Evolutionary conservation across 208 protist genomes (phyloP), one percentile per base, ranked within the genome.

Genomic region (Trypanosoma scelopori): DNA sequence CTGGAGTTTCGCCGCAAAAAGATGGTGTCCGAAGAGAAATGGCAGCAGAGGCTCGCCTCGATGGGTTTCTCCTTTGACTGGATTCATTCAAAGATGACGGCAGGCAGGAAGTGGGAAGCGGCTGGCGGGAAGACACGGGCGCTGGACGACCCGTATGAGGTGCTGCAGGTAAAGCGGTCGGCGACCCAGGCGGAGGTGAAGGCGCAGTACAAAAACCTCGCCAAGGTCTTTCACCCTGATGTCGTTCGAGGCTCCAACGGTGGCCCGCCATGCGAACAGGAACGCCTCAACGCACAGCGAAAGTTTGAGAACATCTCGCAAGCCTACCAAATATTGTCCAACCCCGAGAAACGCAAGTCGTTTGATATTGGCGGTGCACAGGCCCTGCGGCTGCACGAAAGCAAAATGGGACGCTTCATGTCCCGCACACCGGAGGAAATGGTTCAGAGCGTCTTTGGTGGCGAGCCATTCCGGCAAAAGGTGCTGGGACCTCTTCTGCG

Each of bases 261-360:
- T 25, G 64, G 64, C 1, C 47, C 61, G 13, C 62, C 72, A 27
- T 74, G 55, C 25, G 79, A 71, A 0, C 57, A 79, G 55, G 81
- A 95, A 71, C 66, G 78, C 32, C 53, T 35, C 0, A 58, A 74
- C 20, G 72, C 81, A 27, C 79, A 91, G 64, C 48, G 35, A 53
- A 89, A 82, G 71, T 95, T 95, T 71, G 83, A 84, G 27, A 68
- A 66, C 22, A 89, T 95, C 48, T 78, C 82, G 20, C 74, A 55
- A 48, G 89, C 89, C 9, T 95, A 95, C 53, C 86, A 92, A 57
- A 76, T 95, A 37, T 72, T 95, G n/a, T 93, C 86, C 5, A 95
- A 95, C 61, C 76, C 84, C 16, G 89, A 95, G 68, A 91, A 89
- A 63, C 84, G 85, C 16, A 72, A 75, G 43, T 85, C 89, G 18